Conservation (phyloP, 2,329 filamentous ascomycete genomes). For the Monascus ruber region DNA sequence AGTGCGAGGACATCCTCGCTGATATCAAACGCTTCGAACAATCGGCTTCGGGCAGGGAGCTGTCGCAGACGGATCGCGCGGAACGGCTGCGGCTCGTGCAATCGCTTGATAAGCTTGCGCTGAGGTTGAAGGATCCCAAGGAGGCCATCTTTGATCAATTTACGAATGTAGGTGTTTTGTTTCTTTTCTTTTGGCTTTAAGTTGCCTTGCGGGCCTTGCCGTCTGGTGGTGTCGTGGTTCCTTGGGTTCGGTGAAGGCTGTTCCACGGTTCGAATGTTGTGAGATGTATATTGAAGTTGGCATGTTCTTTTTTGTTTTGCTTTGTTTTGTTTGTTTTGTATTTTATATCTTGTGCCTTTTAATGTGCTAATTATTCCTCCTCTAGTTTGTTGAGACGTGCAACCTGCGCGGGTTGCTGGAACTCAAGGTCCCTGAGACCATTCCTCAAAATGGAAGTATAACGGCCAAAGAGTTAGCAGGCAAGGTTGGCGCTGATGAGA, state of each 20-base stretch:
- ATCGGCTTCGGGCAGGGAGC: neutral
- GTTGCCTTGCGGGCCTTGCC: neutral
- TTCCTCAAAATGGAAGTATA: conserved; percentile 15
- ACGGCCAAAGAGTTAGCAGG: conserved; percentile 10
- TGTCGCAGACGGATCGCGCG: conserved; percentile 1
- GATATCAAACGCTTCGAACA: conserved; percentile 5
- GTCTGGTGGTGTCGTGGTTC: too few species aligned
- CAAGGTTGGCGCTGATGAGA: conserved; percentile 9
- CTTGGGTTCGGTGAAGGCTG: too few species aligned
- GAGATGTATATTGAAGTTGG: neutral
- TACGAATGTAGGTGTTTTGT: conserved; percentile 9
- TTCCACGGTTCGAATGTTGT: too few species aligned
- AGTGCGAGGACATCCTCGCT: conserved; percentile 4
- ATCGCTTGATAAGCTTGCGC: conserved; percentile 7
- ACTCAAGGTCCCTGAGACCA: conserved; percentile 12
- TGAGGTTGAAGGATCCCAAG: conserved; percentile 12
- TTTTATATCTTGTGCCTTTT: neutral
- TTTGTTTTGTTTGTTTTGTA: neutral
- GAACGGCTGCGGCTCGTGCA: conserved; percentile 6
- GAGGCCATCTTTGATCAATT: conserved; percentile 17
- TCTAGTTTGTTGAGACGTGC: conserved; percentile 9
- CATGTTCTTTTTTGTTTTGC: too few species aligned
- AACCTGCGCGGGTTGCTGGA: conserved; percentile 12
- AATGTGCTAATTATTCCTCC: neutral
- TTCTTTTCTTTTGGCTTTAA: neutral